Evolutionary conservation across 345 rosid species (phyloP).

Genomic region (rapeseed (Brassica napus)): Da-Ae NC_063446.1:21330501-21331000

Average conservation of each 20-base stretch:
- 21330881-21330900: conserved; percentile 44
- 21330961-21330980: conserved; percentile 25
- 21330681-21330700: conserved; percentile 46
- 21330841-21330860: conserved; percentile 23
- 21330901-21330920: conserved; percentile 26
- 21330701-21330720: conserved; percentile 54
- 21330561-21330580: no score
- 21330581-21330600: no score
- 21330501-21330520: conserved; percentile 66
- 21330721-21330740: conserved; percentile 19
- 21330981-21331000: conserved; percentile 31
- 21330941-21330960: conserved; percentile 42
- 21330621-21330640: not conserved
- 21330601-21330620: no score
- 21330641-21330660: conserved; percentile 41
- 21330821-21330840: conserved; percentile 4
- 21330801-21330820: conserved; percentile 48
- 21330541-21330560: conserved; percentile 61
- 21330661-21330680: conserved; percentile 52
- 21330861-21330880: conserved; percentile 35
- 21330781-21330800: conserved; percentile 56
- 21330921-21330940: conserved; percentile 48
- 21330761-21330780: conserved; percentile 58
- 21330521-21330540: conserved; percentile 53
- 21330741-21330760: not conserved